Evolutionary conservation across 2,329 filamentous ascomycete genomes (phyloP).

Genomic region (Botrytis byssoidea): DNA sequence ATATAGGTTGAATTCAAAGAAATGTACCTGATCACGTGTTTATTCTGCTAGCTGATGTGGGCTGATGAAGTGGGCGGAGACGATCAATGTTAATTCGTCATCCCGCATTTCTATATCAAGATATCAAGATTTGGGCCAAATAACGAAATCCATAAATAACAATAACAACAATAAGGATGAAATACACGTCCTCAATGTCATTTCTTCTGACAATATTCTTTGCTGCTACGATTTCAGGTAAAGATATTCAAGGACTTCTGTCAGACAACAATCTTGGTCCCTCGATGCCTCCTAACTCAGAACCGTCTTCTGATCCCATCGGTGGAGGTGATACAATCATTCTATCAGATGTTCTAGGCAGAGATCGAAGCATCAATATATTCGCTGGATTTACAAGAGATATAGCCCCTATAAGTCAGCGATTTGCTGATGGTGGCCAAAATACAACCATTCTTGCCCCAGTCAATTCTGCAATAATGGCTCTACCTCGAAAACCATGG

Average conservation of each 20-base stretch:
- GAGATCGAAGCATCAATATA: conserved; percentile 74
- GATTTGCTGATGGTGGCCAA: conserved; percentile 62
- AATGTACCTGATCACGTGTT: background rate
- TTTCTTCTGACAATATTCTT: conserved; percentile 26
- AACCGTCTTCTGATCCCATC: conserved; percentile 29
- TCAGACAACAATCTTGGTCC: conserved; percentile 31
- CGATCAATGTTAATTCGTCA: conserved; percentile 8
- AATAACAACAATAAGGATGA: conserved; percentile 14
- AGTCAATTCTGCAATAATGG: conserved; percentile 75
- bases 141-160: background rate
- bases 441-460: conserved; percentile 89
- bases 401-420: conserved; percentile 64
- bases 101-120: conserved; percentile 15
- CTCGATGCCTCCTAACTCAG: conserved; percentile 30
- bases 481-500: conserved; percentile 82
- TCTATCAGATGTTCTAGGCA: conserved; percentile 81
- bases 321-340: conserved; percentile 52
- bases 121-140: conserved; percentile 5
- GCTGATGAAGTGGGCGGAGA: background rate
- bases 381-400: conserved; percentile 81
- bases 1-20: background rate
- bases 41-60: background rate
- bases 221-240: conserved; percentile 17
- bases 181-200: conserved; percentile 6
- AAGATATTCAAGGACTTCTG: conserved; percentile 26